Conservation (phyloP, 2,329 filamentous ascomycete species). For the Xylariaceae sp. region DNA sequence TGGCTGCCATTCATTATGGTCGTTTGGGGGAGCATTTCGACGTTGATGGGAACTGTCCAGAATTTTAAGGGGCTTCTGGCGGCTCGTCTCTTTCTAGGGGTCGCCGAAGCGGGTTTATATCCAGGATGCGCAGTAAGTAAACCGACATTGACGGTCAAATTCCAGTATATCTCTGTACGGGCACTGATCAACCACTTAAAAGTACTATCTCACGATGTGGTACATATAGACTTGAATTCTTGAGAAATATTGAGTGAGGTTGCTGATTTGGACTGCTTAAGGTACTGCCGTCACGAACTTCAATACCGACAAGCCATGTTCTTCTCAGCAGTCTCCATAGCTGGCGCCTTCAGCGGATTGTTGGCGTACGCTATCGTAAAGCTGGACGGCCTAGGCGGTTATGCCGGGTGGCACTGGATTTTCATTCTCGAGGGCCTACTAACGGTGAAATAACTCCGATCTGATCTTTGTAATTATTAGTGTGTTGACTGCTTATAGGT, state of each 20-base stretch:
- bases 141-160: neutral
- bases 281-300: conserved; percentile 53
- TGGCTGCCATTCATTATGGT: conserved; percentile 78
- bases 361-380: conserved; percentile 66
- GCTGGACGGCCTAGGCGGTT: conserved; percentile 62
- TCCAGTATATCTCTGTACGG: conserved; percentile 1
- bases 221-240: conserved; percentile 3
- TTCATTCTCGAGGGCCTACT: conserved; percentile 67
- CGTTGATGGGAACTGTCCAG: conserved; percentile 50
- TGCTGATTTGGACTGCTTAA: conserved; percentile 4
- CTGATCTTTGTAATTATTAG: too few species aligned
- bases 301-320: conserved; percentile 64
- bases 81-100: conserved; percentile 47
- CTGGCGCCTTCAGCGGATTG: conserved; percentile 72
- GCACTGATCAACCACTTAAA: neutral
- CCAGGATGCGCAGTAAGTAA: conserved; percentile 30
- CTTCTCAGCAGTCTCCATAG: conserved; percentile 76
- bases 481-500: too few species aligned
- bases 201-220: conserved; percentile 56
- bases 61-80: conserved; percentile 45
- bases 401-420: conserved; percentile 61
- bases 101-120: conserved; percentile 31
- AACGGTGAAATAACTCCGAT: too few species aligned
- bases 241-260: neutral
- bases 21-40: conserved; percentile 43